Percentiles rank a stretch among this genome's conserved stretches.
These are phyloP conservation scores for Obba rivulosa DNA, from an alignment of 768 basidiomycete species.

Conservation along the genomic window DNA sequence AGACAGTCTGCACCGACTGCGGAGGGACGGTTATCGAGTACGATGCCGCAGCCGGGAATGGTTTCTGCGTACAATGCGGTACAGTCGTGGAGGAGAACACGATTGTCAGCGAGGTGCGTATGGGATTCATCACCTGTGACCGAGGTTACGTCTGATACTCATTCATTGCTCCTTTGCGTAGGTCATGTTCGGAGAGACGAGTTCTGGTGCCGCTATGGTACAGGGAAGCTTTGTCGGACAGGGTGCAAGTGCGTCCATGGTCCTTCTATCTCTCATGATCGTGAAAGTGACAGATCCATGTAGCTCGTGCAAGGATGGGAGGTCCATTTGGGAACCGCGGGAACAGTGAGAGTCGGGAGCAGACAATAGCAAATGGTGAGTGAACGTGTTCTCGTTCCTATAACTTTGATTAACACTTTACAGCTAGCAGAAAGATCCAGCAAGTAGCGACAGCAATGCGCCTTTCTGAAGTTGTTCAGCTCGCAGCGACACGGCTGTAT, in stretches of 20 bases:
- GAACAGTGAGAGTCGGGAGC: slow-evolving; percentile 78
- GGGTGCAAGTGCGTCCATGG: slow-evolving; percentile 69
- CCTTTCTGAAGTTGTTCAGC: slow-evolving; percentile 73
- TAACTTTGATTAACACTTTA: not conserved
- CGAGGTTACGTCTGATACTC: not conserved
- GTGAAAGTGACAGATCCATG: not conserved
- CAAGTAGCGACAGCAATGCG: slow-evolving; percentile 74
- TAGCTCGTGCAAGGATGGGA: slow-evolving; percentile 78
- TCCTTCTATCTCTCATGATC: not conserved
- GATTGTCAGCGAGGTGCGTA: slow-evolving; percentile 74
- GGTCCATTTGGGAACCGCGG: slow-evolving; percentile 80
- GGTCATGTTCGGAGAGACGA: slow-evolving; percentile 91
- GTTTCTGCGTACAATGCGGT: slow-evolving; percentile 82
- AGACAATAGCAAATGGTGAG: slow-evolving; percentile 86
- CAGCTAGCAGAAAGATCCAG: slow-evolving; percentile 81
- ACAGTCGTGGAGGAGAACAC: slow-evolving; percentile 90
- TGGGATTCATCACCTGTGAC: not conserved
- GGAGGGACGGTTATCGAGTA: slow-evolving; percentile 84
- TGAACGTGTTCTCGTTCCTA: slow-evolving; percentile 1
- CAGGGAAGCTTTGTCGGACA: slow-evolving; percentile 90
- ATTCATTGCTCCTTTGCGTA: slow-evolving; percentile 2
- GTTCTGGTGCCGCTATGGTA: slow-evolving; percentile 89
- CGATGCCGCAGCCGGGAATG: slow-evolving; percentile 78
- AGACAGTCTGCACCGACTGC: slow-evolving; percentile 67
- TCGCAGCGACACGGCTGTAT: slow-evolving; percentile 82